phyloP scores from a whole-genome alignment of 768 basidiomycete genomes.

The Cystobasidium tubakii region DNA sequence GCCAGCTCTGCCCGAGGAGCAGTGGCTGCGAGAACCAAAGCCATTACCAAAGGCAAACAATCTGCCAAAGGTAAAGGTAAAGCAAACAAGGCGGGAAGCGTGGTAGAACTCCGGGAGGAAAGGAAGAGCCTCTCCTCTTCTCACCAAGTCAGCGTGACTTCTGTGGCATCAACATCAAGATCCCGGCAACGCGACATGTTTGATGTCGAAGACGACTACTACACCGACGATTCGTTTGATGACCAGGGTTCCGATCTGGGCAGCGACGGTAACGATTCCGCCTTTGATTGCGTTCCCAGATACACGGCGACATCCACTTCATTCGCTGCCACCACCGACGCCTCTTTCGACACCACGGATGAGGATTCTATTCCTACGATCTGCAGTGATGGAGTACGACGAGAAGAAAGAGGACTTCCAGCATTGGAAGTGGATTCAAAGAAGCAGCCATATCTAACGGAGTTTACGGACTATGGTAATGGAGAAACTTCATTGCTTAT shows the following conservation, averaged over 20 bases:
- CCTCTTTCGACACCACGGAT: not conserved
- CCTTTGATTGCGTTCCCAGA: no score
- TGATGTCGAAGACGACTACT: not conserved
- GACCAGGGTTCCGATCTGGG: not conserved
- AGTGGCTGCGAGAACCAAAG: not conserved
- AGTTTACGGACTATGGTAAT: not conserved
- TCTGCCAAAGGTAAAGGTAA: not conserved
- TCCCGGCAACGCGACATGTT: not conserved
- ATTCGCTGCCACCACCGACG: not conserved
- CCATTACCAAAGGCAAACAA: not conserved
- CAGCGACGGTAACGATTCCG: no score
- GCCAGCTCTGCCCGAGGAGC: not conserved
- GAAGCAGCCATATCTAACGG: not conserved
- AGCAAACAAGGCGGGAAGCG: not conserved
- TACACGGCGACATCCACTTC: no score
- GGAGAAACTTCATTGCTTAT: not conserved
- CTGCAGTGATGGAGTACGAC: not conserved
- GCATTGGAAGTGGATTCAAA: not conserved
- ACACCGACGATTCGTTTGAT: not conserved
- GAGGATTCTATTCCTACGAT: not conserved
- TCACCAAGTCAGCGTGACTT: not conserved
- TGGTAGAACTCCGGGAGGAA: no score
- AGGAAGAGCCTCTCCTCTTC: not conserved
- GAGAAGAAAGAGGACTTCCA: not conserved
- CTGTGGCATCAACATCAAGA: not conserved